Evolutionary conservation across 108 stramenopile species (phyloP), one percentile per base, ranked within the genome.

Genomic region (Cylindrotheca fusiformis): DNA sequence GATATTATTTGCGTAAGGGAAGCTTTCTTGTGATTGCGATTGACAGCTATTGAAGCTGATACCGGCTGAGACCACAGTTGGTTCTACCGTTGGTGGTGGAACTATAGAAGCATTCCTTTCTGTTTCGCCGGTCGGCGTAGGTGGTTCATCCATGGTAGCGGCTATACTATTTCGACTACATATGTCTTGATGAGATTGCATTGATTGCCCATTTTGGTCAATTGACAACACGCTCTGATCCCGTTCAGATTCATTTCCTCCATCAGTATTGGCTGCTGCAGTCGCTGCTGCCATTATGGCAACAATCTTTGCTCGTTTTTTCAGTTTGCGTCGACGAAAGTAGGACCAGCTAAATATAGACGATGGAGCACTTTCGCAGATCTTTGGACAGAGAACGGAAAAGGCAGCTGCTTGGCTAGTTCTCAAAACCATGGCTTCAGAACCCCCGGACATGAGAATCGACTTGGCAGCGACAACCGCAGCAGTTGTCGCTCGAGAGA

Each of bases 341-440:
- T 26, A 46, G 30, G 54, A 41, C 24, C 48, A 45, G n/a, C 61
- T 57, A 56, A 55, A n/a, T 4, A 53, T 59, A 18, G 60, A 63
- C 51, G 57, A 55, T 14, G 53, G 60, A 14, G 54, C 71, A 19
- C 26, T 60, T 29, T 72, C 71, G n/a, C 46, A 46, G 20, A 5
- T 22, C 22, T 29, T 47, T 45, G 65, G 67, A 49, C 68, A 50
- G 18, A 83, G 51, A 5, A 76, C 66, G 1, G 82, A 76, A 52
- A 67, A 51, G 17, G 82, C 82, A 10, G 82, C 82, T 19, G 82
- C 82, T 62, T 83, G 76, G 32, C 75, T 78, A n/a, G 82, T 83
- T 49, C 62, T 72, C 56, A 79, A 52, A 6, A 78, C 82, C 12
- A 76, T 68, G 1, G 64, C 78, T 45, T 76, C 64, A 23, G 55